Conservation (phyloP, 108 stramenopile genomes). For the Cyclotella baltica region DNA sequence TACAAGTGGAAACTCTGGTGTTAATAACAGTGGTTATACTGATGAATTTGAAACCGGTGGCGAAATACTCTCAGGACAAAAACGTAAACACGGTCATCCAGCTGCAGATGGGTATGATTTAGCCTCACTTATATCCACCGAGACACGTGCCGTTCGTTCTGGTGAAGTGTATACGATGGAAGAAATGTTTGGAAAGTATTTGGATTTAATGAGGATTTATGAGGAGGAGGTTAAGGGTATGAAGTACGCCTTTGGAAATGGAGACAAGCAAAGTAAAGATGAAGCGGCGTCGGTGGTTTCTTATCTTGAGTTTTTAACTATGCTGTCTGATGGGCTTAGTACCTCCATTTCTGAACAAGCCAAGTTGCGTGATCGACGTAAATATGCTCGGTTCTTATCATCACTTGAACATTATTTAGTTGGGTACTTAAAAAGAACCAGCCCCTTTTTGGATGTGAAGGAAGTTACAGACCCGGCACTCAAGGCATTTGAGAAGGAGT, state of each 20-base stretch:
- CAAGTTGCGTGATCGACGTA: slow-evolving; percentile 80
- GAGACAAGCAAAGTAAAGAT: neutral
- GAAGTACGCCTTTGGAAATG: slow-evolving; percentile 39
- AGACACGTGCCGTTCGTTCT: slow-evolving; percentile 50
- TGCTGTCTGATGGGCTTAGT: slow-evolving; percentile 59
- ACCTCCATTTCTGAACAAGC: slow-evolving; percentile 50
- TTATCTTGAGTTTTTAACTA: slow-evolving; percentile 62
- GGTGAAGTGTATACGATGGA: slow-evolving; percentile 67
- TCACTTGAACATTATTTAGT: slow-evolving; percentile 68
- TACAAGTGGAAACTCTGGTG: neutral
- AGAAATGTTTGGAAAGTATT: slow-evolving; percentile 85
- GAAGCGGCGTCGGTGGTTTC: slow-evolving; percentile 42
- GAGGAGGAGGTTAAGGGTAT: slow-evolving; percentile 43
- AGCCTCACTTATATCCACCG: slow-evolving; percentile 55
- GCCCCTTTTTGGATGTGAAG: slow-evolving; percentile 70
- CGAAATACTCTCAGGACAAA: slow-evolving; percentile 42
- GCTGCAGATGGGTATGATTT: slow-evolving; percentile 87
- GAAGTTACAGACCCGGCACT: slow-evolving; percentile 60
- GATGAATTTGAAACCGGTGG: neutral
- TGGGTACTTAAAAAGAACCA: slow-evolving; percentile 71
- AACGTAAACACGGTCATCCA: slow-evolving; percentile 74
- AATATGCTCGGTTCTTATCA: slow-evolving; percentile 76
- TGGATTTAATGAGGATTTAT: slow-evolving; percentile 68
- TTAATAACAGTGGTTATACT: neutral
- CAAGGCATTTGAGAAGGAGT: slow-evolving; percentile 61